Evolutionary conservation across 345 rosid genomes (phyloP), one percentile per base, ranked within the genome.

Genomic region (Balakata baccata): DNA sequence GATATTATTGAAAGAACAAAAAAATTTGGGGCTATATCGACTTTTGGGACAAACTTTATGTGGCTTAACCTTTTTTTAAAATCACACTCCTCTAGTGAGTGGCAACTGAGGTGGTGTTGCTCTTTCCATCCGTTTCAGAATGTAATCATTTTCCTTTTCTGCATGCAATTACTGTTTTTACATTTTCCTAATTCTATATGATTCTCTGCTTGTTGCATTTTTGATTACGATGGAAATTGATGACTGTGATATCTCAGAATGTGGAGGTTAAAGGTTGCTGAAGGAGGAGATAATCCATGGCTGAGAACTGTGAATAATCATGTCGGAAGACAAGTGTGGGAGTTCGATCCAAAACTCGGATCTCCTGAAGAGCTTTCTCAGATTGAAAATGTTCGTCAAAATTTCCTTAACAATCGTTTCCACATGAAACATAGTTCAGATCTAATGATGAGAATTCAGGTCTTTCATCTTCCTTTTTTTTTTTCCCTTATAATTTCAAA

Each of bases 211-310:
- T 43, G 47, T 43, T 43, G 47, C 7, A 43, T 43, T 43, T 43
- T 43, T 43, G 47, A 43, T 43, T 43, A 10, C 47, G 1, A 6
- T 43, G 47, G 34, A 29, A 29, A 29, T 29, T 29, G 34, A 29
- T 29, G 34, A 29, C 9, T 43, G 47, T 43, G 47, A 58, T 10
- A 63, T 45, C 14, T 64, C 64, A 74, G 68, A 82, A 94, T 94
- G 98, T 94, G 98, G 98, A 92, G 82, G 83, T 82, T 94, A 75
- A 92, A 86, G 86, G 81, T 90, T 70, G 93, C 94, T 1, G 93
- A 89, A 68, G 98, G 93, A 78, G 96, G 93, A 75, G 91, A 83
- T 25, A 85, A 75, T 81, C 89, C 91, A 25, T 92, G 97, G 97
- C 85, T 94, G 23, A 78, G 90, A 77, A 87, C 91, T 5, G 54